These are phyloP conservation scores for Allantophomopsis lycopodina DNA, from an alignment of 2,329 filamentous ascomycete species.

Conservation along the genomic window DNA sequence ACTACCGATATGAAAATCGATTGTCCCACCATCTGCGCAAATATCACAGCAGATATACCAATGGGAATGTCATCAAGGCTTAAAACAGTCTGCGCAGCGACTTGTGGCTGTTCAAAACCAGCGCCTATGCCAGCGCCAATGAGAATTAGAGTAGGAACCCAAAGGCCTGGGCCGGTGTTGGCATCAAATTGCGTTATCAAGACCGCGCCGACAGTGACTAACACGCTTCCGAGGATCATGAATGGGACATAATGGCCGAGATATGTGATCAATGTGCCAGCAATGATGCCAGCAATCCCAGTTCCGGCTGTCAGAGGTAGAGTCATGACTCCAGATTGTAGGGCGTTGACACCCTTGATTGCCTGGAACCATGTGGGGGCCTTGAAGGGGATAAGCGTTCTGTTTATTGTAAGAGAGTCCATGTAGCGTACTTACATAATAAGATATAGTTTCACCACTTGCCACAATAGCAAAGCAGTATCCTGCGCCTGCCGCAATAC, in stretches of 20 bases:
- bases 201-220: slow-evolving; percentile 23
- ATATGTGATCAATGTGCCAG: slow-evolving; percentile 20
- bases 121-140: slow-evolving; percentile 27
- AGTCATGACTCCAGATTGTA: slow-evolving; percentile 2
- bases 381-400: too few relatives aligned
- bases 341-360: not conserved
- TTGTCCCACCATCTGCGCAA: too few relatives aligned
- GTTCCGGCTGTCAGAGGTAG: slow-evolving; percentile 11
- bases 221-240: slow-evolving; percentile 25
- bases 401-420: too few relatives aligned
- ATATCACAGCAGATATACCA: too few relatives aligned
- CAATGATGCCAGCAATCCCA: slow-evolving; percentile 17
- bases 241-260: slow-evolving; percentile 25
- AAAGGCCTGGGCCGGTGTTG: slow-evolving; percentile 25
- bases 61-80: slow-evolving; percentile 33
- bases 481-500: slow-evolving; percentile 15
- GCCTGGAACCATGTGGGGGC: slow-evolving; percentile 5
- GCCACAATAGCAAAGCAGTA: slow-evolving; percentile 16
- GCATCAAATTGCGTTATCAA: not conserved
- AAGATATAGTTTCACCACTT: slow-evolving; percentile 16
- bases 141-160: slow-evolving; percentile 35
- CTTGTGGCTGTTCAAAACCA: slow-evolving; percentile 31
- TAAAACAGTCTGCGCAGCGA: slow-evolving; percentile 30
- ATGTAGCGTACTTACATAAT: too few relatives aligned
- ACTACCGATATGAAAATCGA: too few relatives aligned